phyloP scores from a whole-genome alignment of 768 basidiomycete species.

The Leccinum arenicola region DNA sequence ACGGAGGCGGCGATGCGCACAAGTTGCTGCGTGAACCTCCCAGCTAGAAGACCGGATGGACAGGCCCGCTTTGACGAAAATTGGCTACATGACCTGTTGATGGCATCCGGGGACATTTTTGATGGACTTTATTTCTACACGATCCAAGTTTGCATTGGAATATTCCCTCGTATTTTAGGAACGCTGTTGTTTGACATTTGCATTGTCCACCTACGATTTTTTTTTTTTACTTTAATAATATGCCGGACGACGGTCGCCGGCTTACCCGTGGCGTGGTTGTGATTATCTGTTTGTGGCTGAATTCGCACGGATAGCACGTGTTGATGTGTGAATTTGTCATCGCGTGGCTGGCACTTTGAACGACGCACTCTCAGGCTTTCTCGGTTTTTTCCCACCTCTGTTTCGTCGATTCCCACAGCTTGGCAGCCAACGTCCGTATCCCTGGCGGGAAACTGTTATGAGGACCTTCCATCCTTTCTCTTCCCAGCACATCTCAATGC shows the following conservation, averaged over 20 bases:
- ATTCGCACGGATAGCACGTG: constrained; percentile 34
- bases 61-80: background rate
- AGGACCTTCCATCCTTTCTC: constrained; percentile 44
- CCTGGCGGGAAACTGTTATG: constrained; percentile 42
- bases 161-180: constrained; percentile 18
- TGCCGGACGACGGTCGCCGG: constrained; percentile 2
- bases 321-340: constrained; percentile 25
- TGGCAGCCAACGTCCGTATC: constrained; percentile 36
- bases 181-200: constrained; percentile 13
- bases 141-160: constrained; percentile 18
- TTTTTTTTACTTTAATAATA: constrained; percentile 19
- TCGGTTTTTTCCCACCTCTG: constrained; percentile 47
- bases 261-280: constrained; percentile 5
- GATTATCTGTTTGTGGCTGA: constrained; percentile 18
- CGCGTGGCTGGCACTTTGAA: constrained; percentile 14
- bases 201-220: constrained; percentile 3
- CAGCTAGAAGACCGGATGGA: constrained; percentile 23
- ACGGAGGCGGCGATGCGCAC: background rate
- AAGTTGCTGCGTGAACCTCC: constrained; percentile 23
- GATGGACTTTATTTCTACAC: constrained; percentile 20
- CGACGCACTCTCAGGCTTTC: constrained; percentile 26
- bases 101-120: constrained; percentile 12
- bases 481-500: constrained; percentile 42
- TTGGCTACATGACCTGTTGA: constrained; percentile 16
- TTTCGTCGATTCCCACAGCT: constrained; percentile 43